Evolutionary conservation across 2,329 filamentous ascomycete genomes (phyloP), one percentile per base, ranked within the genome.

Genomic region (Botryosphaeria dothidea): DNA sequence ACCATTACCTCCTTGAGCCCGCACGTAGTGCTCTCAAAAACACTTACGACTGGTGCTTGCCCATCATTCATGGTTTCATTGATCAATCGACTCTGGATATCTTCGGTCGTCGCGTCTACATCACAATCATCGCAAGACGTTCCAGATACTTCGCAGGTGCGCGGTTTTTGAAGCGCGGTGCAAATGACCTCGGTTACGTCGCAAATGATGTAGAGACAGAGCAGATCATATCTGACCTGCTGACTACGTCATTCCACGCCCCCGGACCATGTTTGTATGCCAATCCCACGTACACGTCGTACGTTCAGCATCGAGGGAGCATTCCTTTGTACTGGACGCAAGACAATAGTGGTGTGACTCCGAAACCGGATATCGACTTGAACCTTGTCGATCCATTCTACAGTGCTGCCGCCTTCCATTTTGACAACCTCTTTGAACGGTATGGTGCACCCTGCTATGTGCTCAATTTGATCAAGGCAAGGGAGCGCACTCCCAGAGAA

Each of bases 151-250:
- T 98, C 77, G 95, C 95, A 2, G 95, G 95, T 29, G 95, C 95
- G 41, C 86, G 95, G 3, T 99, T 97, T 70, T 80, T 99, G 62
- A 99, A 99, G 78, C 89, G 95, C 65, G 95, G 95, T 34, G 91
- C 93, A 54, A 99, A 99, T 72, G 95, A 99, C 75, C 77, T 93
- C 74, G 94, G 95, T 15, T 96, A 96, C 75, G 95, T 99, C 63
- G 96, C 95, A 61, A 99, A 99, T 74, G 96, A 99, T 77, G 95
- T 99, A 25, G 96, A 99, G 79, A 98, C 95, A 0, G 95, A 99
- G 78, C 95, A 99, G 76, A 97, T 99, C 66, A 93, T 99, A 4
- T 95, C 93, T 0, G 95, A 99, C 74, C 92, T 93, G 71, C 82
- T 94, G 58, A 97, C 93, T 0, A 99, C 95, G 0, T 97, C 95